Percentiles rank a stretch among this genome's conserved stretches.
Conservation (phyloP, 1,284 basidiomycete genomes). For the Cryptococcus hybrid region DNA sequence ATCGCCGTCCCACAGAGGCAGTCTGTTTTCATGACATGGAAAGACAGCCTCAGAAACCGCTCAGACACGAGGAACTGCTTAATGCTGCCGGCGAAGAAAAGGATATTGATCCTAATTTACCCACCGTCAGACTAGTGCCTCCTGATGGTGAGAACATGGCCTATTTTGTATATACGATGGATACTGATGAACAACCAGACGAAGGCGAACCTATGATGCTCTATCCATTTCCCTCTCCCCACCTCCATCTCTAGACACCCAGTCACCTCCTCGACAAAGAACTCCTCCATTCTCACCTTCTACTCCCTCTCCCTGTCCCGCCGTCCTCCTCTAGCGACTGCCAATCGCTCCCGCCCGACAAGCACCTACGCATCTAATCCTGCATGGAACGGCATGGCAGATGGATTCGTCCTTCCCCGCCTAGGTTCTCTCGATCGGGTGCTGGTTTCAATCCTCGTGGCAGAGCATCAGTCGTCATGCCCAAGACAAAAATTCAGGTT, state of each 20-base stretch:
- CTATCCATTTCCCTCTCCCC: constrained; percentile 14
- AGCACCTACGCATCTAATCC: constrained; percentile 7
- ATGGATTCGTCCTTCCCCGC: constrained; percentile 26
- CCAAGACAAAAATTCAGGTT: constrained; percentile 20
- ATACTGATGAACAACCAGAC: constrained; percentile 11
- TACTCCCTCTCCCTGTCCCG: constrained; percentile 1
- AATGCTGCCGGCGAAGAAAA: constrained; percentile 17
- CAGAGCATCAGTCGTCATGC: constrained; percentile 23
- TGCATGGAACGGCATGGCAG: constrained; percentile 28
- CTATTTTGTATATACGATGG: not conserved
- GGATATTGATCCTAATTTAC: constrained; percentile 13
- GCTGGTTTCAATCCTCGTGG: not conserved
- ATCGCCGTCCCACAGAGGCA: constrained; percentile 7
- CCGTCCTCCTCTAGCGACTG: constrained; percentile 1
- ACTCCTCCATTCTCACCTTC: constrained; percentile 7
- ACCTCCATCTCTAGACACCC: constrained; percentile 1
- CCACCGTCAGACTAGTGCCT: constrained; percentile 25
- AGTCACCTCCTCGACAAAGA: constrained; percentile 5
- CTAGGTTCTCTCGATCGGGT: constrained; percentile 17
- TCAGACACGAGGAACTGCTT: not conserved
- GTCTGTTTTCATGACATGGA: constrained; percentile 8
- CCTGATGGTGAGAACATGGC: constrained; percentile 23
- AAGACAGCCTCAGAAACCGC: not conserved
- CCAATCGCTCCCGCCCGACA: constrained; percentile 4
- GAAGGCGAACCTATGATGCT: constrained; percentile 27